A percentile compares a stretch with the other conserved stretches of the same genome.
phyloP scores from a whole-genome alignment of 352 stramenopile species.

The Albugo laibachii region DNA sequence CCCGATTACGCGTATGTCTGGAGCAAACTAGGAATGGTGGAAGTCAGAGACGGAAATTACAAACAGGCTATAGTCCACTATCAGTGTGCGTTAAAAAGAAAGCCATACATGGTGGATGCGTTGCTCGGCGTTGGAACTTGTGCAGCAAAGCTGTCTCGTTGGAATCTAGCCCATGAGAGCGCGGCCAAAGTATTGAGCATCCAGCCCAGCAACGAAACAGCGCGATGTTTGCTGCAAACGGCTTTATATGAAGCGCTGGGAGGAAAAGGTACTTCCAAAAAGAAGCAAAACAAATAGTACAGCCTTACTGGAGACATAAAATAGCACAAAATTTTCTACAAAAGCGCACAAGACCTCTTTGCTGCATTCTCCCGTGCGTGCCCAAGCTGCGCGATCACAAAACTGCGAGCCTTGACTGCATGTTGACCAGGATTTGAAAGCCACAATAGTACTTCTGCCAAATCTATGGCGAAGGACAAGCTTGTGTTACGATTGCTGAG shows the following conservation, averaged over 20 bases:
- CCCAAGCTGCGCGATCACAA: no score
- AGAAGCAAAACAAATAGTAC: no score
- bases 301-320: no score
- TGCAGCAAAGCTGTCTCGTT: slow-evolving; percentile 38
- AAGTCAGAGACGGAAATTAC: background rate
- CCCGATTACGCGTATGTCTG: slow-evolving; percentile 44
- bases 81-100: slow-evolving; percentile 34
- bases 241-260: slow-evolving; percentile 5
- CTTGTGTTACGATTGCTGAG: background rate
- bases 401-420: no score
- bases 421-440: no score
- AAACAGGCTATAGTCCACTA: slow-evolving; percentile 27
- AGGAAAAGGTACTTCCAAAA: no score
- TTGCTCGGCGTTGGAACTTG: slow-evolving; percentile 56
- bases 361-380: no score
- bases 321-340: no score
- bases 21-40: slow-evolving; percentile 46
- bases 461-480: no score
- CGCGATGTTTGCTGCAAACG: slow-evolving; percentile 38
- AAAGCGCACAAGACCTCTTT: no score
- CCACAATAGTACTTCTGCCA: no score
- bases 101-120: slow-evolving; percentile 48
- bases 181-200: slow-evolving; percentile 31
- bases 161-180: slow-evolving; percentile 30
- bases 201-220: slow-evolving; percentile 44